These are phyloP conservation scores for Alternaria novae-zelandiae DNA, from an alignment of 2,329 filamentous ascomycete species.

Conservation along the genomic window DNA sequence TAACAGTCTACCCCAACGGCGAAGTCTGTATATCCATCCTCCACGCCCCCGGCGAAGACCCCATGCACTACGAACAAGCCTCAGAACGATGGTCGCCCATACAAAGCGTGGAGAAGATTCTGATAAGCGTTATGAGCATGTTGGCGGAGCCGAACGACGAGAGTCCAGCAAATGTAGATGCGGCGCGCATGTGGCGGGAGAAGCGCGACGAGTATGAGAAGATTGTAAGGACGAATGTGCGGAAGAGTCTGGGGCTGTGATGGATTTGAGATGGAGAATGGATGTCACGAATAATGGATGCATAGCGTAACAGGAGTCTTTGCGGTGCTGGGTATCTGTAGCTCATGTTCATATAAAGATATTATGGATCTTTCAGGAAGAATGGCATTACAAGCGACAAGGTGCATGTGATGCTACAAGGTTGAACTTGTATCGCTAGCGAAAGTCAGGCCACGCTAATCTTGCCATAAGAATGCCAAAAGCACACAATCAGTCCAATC, in stretches of 20 bases:
- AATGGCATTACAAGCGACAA: background rate
- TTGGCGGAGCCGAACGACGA: constrained; percentile 93
- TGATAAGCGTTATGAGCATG: constrained; percentile 90
- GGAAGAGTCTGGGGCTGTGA: constrained; percentile 47
- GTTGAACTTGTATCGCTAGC: background rate
- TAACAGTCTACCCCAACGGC: constrained; percentile 77
- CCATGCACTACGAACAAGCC: constrained; percentile 90
- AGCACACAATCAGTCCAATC: background rate
- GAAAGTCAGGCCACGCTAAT: background rate
- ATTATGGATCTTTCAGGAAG: background rate
- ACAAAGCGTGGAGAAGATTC: constrained; percentile 91
- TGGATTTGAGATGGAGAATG: background rate
- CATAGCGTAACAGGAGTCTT: constrained; percentile 21
- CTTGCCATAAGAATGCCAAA: background rate
- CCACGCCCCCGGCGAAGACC: constrained; percentile 92
- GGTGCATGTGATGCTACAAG: background rate
- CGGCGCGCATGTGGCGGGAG: constrained; percentile 84
- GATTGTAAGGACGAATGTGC: constrained; percentile 67
- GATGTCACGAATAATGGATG: constrained; percentile 7
- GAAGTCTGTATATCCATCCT: constrained; percentile 96
- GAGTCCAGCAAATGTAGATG: constrained; percentile 93
- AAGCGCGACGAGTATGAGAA: constrained; percentile 80
- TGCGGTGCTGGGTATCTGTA: background rate
- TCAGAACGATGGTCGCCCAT: constrained; percentile 93
- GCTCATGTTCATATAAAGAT: background rate